Evolutionary conservation across 1,139 yeast species (phyloP), one percentile per base, ranked within the genome.

Genomic region (Geotrichum candidum): DNA sequence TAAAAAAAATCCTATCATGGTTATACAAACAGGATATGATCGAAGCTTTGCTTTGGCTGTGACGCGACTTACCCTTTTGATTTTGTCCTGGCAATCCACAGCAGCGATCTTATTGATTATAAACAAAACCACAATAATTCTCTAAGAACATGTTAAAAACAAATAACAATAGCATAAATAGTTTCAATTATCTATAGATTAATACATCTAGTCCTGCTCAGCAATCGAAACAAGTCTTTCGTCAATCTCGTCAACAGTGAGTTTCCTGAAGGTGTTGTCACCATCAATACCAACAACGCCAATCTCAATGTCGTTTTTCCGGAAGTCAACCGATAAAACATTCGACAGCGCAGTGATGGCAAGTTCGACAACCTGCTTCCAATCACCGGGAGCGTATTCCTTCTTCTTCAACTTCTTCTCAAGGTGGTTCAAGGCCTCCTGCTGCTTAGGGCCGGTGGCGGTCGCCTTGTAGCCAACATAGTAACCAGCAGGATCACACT

Each of bases 401-500:
- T 82, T 83, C 76, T 88, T 88, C 78, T 94, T 94, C 75, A 87
- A 88, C 74, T 88, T 90, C 81, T 95, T 92, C 74, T 95, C 98
- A 72, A 94, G 81, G 68, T 87, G 86, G 55, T 96, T 91, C 66
- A 88, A 86, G 51, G 96, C 91, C 76, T 94, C 99, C 74, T 92
- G 97, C 77, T 91, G 98, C 76, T 94, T 94, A 61, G 97, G 97
- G 2, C 99, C 99, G 1, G 97, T 89, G 27, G 98, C 86, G 35
- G 92, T 88, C 1, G 98, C 99, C 77, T 88, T 88, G 67, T 88
- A 90, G 50, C 96, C 95, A 59, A 90, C 87, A 73, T 81, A 94
- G 77, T 94, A 94, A 4, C 99, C 99, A 11, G 99, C 98, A 33
- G 99, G 99, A 75, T 94, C 99, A 68, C 96, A 87, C 78, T 94